phyloP scores from a whole-genome alignment of 2,329 filamentous ascomycete genomes.

The Furcasterigmium sp. region DNA sequence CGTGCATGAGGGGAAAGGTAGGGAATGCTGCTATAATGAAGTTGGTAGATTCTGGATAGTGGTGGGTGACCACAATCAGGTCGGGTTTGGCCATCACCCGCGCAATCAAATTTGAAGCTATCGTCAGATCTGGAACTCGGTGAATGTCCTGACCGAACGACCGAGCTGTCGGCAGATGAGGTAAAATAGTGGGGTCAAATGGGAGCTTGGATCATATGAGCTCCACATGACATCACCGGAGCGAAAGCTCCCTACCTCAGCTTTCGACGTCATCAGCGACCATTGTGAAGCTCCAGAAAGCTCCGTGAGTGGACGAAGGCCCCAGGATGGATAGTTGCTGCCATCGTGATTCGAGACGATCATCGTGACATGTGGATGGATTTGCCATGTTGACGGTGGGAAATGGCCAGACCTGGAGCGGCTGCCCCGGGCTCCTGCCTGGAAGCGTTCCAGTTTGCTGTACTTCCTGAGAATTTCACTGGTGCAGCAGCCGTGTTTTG shows the following conservation, averaged over 20 bases:
- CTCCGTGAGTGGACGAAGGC: constrained; percentile 10
- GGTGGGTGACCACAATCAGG: too few relatives aligned
- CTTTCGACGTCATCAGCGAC: constrained; percentile 9
- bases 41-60: too few relatives aligned
- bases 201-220: background rate
- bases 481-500: background rate
- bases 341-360: constrained; percentile 11
- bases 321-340: constrained; percentile 1
- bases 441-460: background rate
- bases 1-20: too few relatives aligned
- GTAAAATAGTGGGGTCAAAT: too few relatives aligned
- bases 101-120: too few relatives aligned
- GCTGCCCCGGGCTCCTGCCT: background rate
- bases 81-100: too few relatives aligned
- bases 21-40: too few relatives aligned
- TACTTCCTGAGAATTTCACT: background rate
- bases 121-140: background rate
- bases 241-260: constrained; percentile 9
- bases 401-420: background rate
- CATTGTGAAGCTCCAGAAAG: constrained; percentile 9
- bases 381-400: background rate
- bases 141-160: background rate
- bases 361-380: constrained; percentile 9
- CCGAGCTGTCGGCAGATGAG: background rate
- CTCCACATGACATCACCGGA: constrained; percentile 15